A percentile compares a stretch with the other conserved stretches of the same genome.
Conservation (phyloP, 768 basidiomycete genomes). For the Pisolithus sp. region DNA sequence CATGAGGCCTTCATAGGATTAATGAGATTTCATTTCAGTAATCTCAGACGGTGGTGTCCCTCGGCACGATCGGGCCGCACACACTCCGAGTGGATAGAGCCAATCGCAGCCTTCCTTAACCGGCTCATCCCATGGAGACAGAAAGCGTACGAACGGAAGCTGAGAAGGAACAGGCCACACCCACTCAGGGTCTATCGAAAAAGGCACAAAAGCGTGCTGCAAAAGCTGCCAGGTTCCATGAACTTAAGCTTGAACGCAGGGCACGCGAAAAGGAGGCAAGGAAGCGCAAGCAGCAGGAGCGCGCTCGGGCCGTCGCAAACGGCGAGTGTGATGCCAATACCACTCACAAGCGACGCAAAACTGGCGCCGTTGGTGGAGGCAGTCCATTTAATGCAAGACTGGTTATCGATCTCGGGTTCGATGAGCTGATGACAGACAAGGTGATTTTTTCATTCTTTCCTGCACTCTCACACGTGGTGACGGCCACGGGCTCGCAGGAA, state of each 20-base stretch:
- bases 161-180: constrained; percentile 7
- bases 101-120: neutral
- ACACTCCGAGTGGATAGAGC: neutral
- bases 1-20: neutral
- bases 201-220: constrained; percentile 71
- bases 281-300: constrained; percentile 63
- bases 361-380: constrained; percentile 33
- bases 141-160: constrained; percentile 10
- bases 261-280: constrained; percentile 71
- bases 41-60: neutral
- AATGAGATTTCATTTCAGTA: neutral
- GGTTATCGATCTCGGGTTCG: constrained; percentile 86
- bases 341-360: constrained; percentile 14
- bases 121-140: constrained; percentile 13
- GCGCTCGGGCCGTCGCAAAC: constrained; percentile 42
- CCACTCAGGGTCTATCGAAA: constrained; percentile 51
- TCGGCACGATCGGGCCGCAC: constrained; percentile 12
- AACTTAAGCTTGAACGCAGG: constrained; percentile 65
- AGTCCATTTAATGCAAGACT: constrained; percentile 53
- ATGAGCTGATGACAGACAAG: constrained; percentile 89
- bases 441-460: constrained; percentile 40
- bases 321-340: constrained; percentile 40
- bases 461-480: constrained; percentile 9
- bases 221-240: constrained; percentile 61
- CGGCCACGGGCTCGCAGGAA: constrained; percentile 50